Base-by-base conservation (phyloP, 2,329 filamentous ascomycete species). In the Amesomyces nigricolor region DNA sequence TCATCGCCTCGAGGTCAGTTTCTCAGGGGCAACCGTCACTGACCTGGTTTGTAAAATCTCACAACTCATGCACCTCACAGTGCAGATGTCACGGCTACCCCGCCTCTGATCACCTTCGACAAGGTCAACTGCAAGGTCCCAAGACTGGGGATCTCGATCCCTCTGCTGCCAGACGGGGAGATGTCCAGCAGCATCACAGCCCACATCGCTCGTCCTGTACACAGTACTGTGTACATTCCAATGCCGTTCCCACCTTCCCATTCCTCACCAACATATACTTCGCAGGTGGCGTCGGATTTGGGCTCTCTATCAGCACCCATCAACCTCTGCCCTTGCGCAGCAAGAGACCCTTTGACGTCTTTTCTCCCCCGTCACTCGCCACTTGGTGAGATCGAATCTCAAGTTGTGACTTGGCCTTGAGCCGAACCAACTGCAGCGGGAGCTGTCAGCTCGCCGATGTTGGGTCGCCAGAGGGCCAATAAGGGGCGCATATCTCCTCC, bases 21-120 rank as follows among this genome's bases (percentile, higher is more conserved):
- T 13, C 17, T 16, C 39, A 19, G 16, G 9, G 16, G n/a, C 5
- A 17, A 17, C 39, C 17, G 6, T 17, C 17, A 42, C 39, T 16
- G 7, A 37, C 11, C 13, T 38, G 32, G 32, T 53, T 22, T 30
- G 35, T 37, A 46, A 39, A 40, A 17, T 51, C 48, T 48, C 29
- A 42, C 45, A 54, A 49, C 16, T 53, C 35, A 35, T 35, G 42
- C 51, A 53, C 11, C 30, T 38, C 43, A 29, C 22, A 32, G 35
- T 7, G 19, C 22, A 29, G 37, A 39, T 26, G 35, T 47, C 50
- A 40, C 14, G 26, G n/a, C 29, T 22, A 48, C 45, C 51, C 51
- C 45, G 51, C 51, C 16, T 16, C 44, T 38, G 51, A 43, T 14
- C 35, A 22, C 43, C 32, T 16, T 5, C 29, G 43, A 35, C 50